These are phyloP conservation scores for Phylloboletellus chloephorus DNA, from an alignment of 1,284 basidiomycete genomes.

Conservation along the genomic window DNA sequence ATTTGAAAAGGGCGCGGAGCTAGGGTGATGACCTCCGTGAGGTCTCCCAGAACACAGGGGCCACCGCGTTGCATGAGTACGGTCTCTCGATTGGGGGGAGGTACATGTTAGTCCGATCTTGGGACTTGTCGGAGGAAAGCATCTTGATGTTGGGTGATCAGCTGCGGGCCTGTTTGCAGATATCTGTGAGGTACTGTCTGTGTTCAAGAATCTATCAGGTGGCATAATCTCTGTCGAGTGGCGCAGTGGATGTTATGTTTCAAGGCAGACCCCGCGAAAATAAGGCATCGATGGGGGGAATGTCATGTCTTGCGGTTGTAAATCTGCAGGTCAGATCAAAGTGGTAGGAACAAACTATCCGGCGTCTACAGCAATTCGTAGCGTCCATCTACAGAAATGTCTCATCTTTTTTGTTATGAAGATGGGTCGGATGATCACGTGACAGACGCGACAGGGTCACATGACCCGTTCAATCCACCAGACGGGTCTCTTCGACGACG, in stretches of 20 bases:
- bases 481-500: conserved; percentile 2
- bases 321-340: too few species aligned
- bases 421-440: conserved; percentile 15
- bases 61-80: not conserved
- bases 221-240: conserved; percentile 8
- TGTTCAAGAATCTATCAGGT: not conserved
- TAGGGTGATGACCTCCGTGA: too few species aligned
- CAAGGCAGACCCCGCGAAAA: too few species aligned
- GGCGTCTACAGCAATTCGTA: too few species aligned
- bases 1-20: too few species aligned
- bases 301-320: too few species aligned
- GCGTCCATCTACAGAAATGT: conserved; percentile 10
- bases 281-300: too few species aligned
- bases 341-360: too few species aligned
- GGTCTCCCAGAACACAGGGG: too few species aligned
- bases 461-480: conserved; percentile 13
- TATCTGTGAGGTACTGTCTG: not conserved
- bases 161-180: not conserved
- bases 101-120: too few species aligned
- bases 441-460: conserved; percentile 15
- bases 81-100: not conserved
- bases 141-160: not conserved
- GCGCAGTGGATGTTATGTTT: not conserved
- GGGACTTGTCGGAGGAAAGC: too few species aligned
- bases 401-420: conserved; percentile 14